Percentiles rank a stretch among this genome's conserved stretches.
phyloP scores from a whole-genome alignment of 805 yeast genomes.

The Cyberlindnera meyerae region DNA sequence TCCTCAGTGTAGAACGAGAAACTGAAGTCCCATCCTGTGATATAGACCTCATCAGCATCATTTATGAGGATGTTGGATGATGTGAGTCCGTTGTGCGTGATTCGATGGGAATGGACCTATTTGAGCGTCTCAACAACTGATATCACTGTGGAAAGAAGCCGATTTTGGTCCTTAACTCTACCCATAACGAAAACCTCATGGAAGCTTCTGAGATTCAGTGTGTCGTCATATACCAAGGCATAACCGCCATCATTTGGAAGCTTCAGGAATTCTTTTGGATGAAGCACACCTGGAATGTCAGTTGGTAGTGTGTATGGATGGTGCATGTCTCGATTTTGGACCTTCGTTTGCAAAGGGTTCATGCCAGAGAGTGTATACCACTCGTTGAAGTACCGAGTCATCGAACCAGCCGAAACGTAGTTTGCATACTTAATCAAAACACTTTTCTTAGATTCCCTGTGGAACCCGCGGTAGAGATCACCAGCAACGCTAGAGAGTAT shows the following conservation, averaged over 20 bases:
- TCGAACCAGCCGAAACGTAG: conserved; percentile 18
- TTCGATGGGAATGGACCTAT: conserved; percentile 35
- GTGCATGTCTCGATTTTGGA: neutral
- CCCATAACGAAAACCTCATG: conserved; percentile 14
- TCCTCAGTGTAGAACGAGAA: conserved; percentile 39
- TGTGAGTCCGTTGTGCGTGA: conserved; percentile 45
- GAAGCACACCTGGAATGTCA: conserved; percentile 16
- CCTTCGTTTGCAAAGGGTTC: conserved; percentile 1
- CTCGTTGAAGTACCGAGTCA: conserved; percentile 20
- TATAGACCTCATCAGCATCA: conserved; percentile 30
- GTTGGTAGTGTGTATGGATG: conserved; percentile 13
- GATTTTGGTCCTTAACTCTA: conserved; percentile 7
- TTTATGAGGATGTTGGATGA: conserved; percentile 35
- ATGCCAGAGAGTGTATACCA: conserved; percentile 21
- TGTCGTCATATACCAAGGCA: conserved; percentile 19
- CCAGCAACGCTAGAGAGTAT: conserved; percentile 18
- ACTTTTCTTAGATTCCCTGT: conserved; percentile 10
- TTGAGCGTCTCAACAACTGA: conserved; percentile 24
- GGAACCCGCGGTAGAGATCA: conserved; percentile 20
- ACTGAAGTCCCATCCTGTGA: conserved; percentile 46
- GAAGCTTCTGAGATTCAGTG: conserved; percentile 15
- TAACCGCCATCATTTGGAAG: conserved; percentile 12
- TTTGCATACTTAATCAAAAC: conserved; percentile 19
- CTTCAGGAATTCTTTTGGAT: conserved; percentile 16
- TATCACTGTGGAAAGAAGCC: conserved; percentile 23